Conservation (phyloP, 1,139 yeast genomes). For the Hansenula lynferdii region DNA sequence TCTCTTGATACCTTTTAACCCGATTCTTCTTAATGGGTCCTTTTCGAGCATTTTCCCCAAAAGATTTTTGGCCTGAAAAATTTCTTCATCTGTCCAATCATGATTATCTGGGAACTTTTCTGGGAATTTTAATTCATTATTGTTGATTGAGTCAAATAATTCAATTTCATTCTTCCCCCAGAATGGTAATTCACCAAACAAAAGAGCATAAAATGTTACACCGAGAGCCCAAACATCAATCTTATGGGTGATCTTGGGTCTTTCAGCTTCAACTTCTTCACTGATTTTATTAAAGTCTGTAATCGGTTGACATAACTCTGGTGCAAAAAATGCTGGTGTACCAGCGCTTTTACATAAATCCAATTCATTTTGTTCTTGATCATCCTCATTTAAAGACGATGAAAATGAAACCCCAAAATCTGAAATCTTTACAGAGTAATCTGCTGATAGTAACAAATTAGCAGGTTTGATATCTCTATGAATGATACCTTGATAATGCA, state of each 20-base stretch:
- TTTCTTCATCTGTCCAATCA: constrained; percentile 39
- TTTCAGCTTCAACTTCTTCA: constrained; percentile 20
- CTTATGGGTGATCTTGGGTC: constrained; percentile 26
- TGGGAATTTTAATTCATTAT: constrained; percentile 61
- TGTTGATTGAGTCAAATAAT: constrained; percentile 77
- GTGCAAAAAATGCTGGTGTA: constrained; percentile 83
- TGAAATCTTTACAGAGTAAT: constrained; percentile 80
- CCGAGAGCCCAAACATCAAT: constrained; percentile 83
- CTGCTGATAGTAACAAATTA: constrained; percentile 68
- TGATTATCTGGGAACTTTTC: constrained; percentile 32
- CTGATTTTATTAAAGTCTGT: too few species aligned
- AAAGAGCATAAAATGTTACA: constrained; percentile 80
- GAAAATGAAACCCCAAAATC: constrained; percentile 98
- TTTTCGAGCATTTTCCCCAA: constrained; percentile 61
- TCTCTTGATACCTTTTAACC: constrained; percentile 65
- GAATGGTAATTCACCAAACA: constrained; percentile 89
- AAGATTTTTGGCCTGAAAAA: constrained; percentile 62
- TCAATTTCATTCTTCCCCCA: constrained; percentile 86
- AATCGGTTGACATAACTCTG: constrained; percentile 62
- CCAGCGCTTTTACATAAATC: constrained; percentile 91
- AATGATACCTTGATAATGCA: constrained; percentile 90
- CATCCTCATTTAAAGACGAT: constrained; percentile 45
- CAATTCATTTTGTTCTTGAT: constrained; percentile 62
- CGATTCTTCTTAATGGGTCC: constrained; percentile 64
- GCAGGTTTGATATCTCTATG: constrained; percentile 99